Evolutionary conservation across 177 flowering plant genomes (phyloP), one percentile per base, ranked within the genome.

Genomic region (Tripterygium wilfordii): DNA sequence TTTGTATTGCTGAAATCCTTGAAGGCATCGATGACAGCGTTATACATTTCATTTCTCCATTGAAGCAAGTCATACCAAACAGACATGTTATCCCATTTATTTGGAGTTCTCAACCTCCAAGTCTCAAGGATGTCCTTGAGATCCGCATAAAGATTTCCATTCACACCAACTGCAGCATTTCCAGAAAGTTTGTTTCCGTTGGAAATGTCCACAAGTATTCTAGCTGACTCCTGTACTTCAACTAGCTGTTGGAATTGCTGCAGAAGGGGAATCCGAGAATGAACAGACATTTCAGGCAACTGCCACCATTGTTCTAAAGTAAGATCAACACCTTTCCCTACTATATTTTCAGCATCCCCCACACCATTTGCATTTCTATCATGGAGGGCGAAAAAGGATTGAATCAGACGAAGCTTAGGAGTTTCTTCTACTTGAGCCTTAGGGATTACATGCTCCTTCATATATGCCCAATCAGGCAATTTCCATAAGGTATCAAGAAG

Each of bases 261-360:
- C 65, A 94, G 42, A 49, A 94, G 90, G 54, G 99, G 97, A 47
- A 84, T 76, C 40, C 95, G 75, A 10, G 99, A 64, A 67, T 94
- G 96, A 54, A 90, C 78, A 50, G 97, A 89, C 95, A 94, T 75
- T 63, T 94, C 97, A 54, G 99, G 99, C 61, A 94, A 66, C 61
- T 90, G 96, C 99, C 99, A 94, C 99, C 99, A 94, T 52, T 94
- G 95, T 43, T 90, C 92, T 48, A 94, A 57, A 50, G 96, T 94
- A 64, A 85, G 97, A 56, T 90, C 92, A 59, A 87, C 90, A 37
- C 97, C 96, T 72, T 94, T 87, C 6, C 80, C 88, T 30, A 94
- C 90, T 28, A 79, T 68, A 41, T 69, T 90, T 55, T 94, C 97
- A 37, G 94, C 94, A 58, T 90, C 99, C 8, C 59, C 79, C 10